phyloP scores from a whole-genome alignment of 371 early-diverging fungal species.

The Zychaea mexicana region DNA sequence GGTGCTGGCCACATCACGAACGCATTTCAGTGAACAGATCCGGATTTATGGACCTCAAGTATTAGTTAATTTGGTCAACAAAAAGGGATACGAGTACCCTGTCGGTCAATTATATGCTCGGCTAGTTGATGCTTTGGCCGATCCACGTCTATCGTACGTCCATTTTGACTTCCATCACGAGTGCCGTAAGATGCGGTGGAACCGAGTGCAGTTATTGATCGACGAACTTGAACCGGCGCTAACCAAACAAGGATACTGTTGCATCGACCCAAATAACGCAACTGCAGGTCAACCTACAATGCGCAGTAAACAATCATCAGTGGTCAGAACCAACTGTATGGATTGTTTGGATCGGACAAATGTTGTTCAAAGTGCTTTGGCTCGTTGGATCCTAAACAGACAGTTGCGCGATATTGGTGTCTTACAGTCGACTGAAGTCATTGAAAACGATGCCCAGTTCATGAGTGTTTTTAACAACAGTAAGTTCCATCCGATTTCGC shows the following conservation, averaged over 20 bases:
- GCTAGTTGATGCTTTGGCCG: constrained; percentile 42
- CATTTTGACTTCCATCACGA: constrained; percentile 98
- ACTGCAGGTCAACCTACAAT: background rate
- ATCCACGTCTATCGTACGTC: constrained; percentile 67
- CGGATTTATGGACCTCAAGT: constrained; percentile 77
- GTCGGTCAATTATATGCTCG: constrained; percentile 76
- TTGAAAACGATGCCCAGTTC: constrained; percentile 54
- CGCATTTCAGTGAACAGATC: constrained; percentile 74
- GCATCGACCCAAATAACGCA: background rate
- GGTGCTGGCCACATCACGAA: constrained; percentile 43
- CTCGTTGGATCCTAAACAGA: constrained; percentile 62
- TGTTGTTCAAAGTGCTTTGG: constrained; percentile 93
- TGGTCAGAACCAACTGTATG: constrained; percentile 98
- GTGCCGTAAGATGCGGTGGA: constrained; percentile 90
- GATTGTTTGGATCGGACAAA: constrained; percentile 99
- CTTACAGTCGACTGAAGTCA: constrained; percentile 56
- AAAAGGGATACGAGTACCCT: constrained; percentile 82
- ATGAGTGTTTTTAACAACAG: constrained; percentile 38
- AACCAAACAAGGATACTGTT: constrained; percentile 61
- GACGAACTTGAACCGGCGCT: constrained; percentile 70
- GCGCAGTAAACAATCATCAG: constrained; percentile 65
- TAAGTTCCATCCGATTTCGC: constrained; percentile 8
- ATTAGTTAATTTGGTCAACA: constrained; percentile 89
- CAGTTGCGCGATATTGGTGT: constrained; percentile 70
- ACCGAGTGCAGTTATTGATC: constrained; percentile 72